A percentile compares a stretch with the other conserved stretches of the same genome.
These are phyloP conservation scores for Fusarium hainanense DNA, from an alignment of 2,329 filamentous ascomycete genomes.

Conservation along the genomic window DNA sequence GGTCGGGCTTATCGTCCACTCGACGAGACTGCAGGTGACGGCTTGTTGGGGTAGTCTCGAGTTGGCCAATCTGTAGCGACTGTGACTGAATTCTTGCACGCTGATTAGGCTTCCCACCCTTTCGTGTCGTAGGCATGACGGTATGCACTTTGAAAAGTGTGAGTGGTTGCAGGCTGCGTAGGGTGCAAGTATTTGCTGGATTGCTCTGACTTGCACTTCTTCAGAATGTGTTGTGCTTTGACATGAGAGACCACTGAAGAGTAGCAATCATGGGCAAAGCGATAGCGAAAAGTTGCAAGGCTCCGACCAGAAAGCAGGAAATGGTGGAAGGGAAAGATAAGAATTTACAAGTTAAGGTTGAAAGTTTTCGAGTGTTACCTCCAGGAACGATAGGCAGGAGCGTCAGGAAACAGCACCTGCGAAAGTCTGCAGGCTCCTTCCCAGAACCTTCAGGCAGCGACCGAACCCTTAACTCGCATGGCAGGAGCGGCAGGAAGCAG, in stretches of 20 bases:
- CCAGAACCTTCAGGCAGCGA: not conserved
- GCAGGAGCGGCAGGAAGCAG: no score
- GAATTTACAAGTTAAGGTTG: not conserved
- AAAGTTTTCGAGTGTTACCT: not conserved
- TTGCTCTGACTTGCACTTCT: conserved; percentile 8
- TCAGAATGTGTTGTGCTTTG: not conserved
- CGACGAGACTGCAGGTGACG: conserved; percentile 37
- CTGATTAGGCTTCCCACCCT: conserved; percentile 32
- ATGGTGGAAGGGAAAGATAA: not conserved
- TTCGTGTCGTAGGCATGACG: conserved; percentile 34
- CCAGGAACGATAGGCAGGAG: not conserved
- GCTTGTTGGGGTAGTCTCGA: conserved; percentile 51
- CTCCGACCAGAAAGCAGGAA: not conserved
- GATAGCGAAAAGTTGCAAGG: not conserved
- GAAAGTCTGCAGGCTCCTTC: not conserved
- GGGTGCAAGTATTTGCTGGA: not conserved
- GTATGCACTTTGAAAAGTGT: not conserved
- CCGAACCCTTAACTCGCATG: not conserved
- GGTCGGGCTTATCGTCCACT: not conserved
- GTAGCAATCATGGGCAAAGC: not conserved
- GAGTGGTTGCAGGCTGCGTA: not conserved
- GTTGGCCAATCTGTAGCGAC: conserved; percentile 43
- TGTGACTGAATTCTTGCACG: conserved; percentile 23
- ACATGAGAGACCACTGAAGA: not conserved
- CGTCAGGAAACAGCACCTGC: not conserved